These are phyloP conservation scores for Sarocladium strictum DNA, from an alignment of 2,329 filamentous ascomycete species.

Conservation along the genomic window DNA sequence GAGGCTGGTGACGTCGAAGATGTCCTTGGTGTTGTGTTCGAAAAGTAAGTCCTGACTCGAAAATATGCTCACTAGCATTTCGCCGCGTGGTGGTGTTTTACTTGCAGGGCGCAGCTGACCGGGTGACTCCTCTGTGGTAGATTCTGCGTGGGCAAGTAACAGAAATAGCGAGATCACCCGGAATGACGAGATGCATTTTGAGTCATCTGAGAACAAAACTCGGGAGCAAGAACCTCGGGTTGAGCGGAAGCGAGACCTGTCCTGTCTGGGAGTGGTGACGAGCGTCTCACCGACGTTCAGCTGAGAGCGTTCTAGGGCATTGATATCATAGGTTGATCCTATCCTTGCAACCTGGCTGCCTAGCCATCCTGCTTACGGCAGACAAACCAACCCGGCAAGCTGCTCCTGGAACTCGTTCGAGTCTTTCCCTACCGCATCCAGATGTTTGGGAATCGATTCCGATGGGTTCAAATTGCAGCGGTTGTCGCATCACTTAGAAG, in stretches of 20 bases:
- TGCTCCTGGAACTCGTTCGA: background rate
- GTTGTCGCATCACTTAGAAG: background rate
- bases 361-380: constrained; percentile 5
- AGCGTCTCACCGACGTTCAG: background rate
- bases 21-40: constrained; percentile 92
- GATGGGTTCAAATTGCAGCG: background rate
- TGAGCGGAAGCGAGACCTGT: background rate
- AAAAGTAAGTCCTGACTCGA: constrained; percentile 62
- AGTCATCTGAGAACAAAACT: background rate
- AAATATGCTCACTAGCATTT: background rate
- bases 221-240: background rate
- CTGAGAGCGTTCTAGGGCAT: background rate
- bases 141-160: constrained; percentile 51
- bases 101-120: background rate
- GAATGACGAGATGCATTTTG: background rate
- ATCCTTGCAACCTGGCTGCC: constrained; percentile 5
- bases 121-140: constrained; percentile 22
- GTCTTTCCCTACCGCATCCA: background rate
- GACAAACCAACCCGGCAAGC: background rate
- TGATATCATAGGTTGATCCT: constrained; percentile 2
- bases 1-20: constrained; percentile 89
- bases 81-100: background rate
- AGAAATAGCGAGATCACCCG: background rate
- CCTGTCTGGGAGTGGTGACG: background rate
- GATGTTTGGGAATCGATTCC: background rate